Conservation (phyloP, 1,284 basidiomycete genomes). For the Rhodotorula glutinis region DNA sequence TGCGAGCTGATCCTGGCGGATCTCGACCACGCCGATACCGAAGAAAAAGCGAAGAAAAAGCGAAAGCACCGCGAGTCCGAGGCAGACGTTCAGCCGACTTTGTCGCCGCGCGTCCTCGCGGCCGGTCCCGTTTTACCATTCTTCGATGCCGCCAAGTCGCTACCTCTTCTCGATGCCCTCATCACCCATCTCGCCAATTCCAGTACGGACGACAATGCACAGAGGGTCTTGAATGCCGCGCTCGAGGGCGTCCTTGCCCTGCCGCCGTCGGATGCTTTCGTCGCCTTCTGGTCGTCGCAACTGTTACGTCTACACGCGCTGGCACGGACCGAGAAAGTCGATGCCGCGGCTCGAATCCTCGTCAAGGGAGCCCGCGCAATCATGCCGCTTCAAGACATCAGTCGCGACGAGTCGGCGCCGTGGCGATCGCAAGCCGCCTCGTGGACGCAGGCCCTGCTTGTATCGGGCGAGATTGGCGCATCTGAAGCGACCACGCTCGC, state of each 20-base stretch:
- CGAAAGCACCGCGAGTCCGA: slow-evolving; percentile 7
- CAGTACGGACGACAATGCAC: not conserved
- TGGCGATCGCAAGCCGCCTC: slow-evolving; percentile 12
- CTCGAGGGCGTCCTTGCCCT: slow-evolving; percentile 8
- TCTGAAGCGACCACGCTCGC: slow-evolving; percentile 22
- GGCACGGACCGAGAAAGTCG: not conserved
- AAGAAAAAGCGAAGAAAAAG: slow-evolving; percentile 1
- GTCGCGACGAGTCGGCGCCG: not conserved
- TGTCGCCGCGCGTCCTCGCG: slow-evolving; percentile 15
- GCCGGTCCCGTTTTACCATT: slow-evolving; percentile 22
- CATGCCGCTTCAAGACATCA: not conserved
- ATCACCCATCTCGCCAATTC: not conserved
- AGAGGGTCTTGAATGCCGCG: slow-evolving; percentile 7
- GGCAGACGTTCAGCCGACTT: not conserved
- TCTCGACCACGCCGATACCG: not conserved
- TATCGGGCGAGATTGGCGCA: not conserved
- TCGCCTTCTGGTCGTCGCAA: slow-evolving; percentile 19
- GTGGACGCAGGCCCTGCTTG: slow-evolving; percentile 27
- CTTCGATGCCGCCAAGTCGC: slow-evolving; percentile 14
- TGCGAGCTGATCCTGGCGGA: slow-evolving; percentile 13
- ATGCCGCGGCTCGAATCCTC: slow-evolving; percentile 10
- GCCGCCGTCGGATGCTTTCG: slow-evolving; percentile 8
- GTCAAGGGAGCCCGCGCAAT: slow-evolving; percentile 18
- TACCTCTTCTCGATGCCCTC: slow-evolving; percentile 14
- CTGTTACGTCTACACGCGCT: slow-evolving; percentile 18